Percentiles rank a stretch among this genome's conserved stretches.
These are phyloP conservation scores for Amniculicola lignicola DNA, from an alignment of 495 filamentous ascomycete species.

Conservation along the genomic window DNA sequence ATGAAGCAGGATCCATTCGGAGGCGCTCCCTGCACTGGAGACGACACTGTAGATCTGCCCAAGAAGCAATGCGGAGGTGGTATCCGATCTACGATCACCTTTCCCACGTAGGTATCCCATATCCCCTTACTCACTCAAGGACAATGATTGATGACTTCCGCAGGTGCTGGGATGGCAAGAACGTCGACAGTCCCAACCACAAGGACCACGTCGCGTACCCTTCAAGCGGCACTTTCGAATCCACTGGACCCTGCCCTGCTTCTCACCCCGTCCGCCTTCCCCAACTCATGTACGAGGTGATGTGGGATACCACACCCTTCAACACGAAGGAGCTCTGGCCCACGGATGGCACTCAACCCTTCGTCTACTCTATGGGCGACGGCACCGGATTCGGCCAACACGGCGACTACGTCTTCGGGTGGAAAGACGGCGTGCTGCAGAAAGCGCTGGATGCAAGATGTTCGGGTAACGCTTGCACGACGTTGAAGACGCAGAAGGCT, in stretches of 20 bases:
- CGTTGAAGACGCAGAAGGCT: slow-evolving; percentile 43
- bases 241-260: slow-evolving; percentile 47
- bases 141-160: no score
- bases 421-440: slow-evolving; percentile 48
- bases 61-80: slow-evolving; percentile 46
- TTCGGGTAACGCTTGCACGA: slow-evolving; percentile 43
- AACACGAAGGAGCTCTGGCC: slow-evolving; percentile 46
- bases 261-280: slow-evolving; percentile 47
- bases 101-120: no score
- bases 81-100: slow-evolving; percentile 50
- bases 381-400: slow-evolving; percentile 47
- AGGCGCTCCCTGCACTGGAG: slow-evolving; percentile 52
- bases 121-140: no score
- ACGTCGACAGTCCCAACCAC: slow-evolving; percentile 52
- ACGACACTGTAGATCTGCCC: slow-evolving; percentile 48
- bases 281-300: slow-evolving; percentile 53
- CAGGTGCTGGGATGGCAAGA: slow-evolving; percentile 55
- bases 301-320: slow-evolving; percentile 49
- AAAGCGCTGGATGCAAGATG: slow-evolving; percentile 49
- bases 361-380: slow-evolving; percentile 51
- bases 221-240: slow-evolving; percentile 36
- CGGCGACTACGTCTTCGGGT: slow-evolving; percentile 51
- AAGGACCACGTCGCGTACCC: slow-evolving; percentile 50
- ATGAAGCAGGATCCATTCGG: slow-evolving; percentile 48
- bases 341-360: slow-evolving; percentile 45